phyloP scores from a whole-genome alignment of 2,329 filamentous ascomycete genomes.

The Trichoderma atroviride region DNA sequence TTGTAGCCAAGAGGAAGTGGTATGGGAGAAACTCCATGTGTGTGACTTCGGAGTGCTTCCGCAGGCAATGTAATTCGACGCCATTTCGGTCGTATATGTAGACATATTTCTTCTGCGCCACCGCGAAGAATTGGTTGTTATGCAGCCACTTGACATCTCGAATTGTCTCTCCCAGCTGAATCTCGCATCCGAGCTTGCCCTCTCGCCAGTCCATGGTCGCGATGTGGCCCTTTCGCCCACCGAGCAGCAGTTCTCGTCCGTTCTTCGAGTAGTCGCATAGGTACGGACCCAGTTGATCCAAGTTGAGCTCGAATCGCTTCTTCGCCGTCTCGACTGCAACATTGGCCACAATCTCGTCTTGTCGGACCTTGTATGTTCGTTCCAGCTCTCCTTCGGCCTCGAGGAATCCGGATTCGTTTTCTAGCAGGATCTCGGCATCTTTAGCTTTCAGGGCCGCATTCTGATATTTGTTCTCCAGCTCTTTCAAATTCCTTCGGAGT shows the following conservation, averaged over 20 bases:
- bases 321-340: slow-evolving; percentile 84
- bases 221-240: slow-evolving; percentile 89
- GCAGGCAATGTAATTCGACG: slow-evolving; percentile 88
- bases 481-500: slow-evolving; percentile 75
- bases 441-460: slow-evolving; percentile 82
- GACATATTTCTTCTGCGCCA: slow-evolving; percentile 93
- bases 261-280: slow-evolving; percentile 87
- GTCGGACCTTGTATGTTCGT: slow-evolving; percentile 87
- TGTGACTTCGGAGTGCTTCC: slow-evolving; percentile 86
- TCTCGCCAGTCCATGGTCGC: slow-evolving; percentile 96
- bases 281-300: slow-evolving; percentile 85
- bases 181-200: slow-evolving; percentile 86
- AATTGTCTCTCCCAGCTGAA: slow-evolving; percentile 89
- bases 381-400: slow-evolving; percentile 89
- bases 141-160: slow-evolving; percentile 90
- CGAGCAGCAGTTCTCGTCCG: slow-evolving; percentile 81
- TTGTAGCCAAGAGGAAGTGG: slow-evolving; percentile 88
- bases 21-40: slow-evolving; percentile 96
- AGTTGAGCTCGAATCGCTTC: slow-evolving; percentile 87
- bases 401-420: slow-evolving; percentile 82
- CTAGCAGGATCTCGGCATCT: slow-evolving; percentile 91
- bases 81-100: slow-evolving; percentile 95
- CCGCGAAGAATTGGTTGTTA: slow-evolving; percentile 92
- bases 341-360: slow-evolving; percentile 77
- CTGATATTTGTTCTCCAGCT: slow-evolving; percentile 80